Evolutionary conservation across 202 grass and related monocot species (phyloP), one percentile per base, ranked within the genome.

Genomic region (Cymbopogon flexuosus): DNA sequence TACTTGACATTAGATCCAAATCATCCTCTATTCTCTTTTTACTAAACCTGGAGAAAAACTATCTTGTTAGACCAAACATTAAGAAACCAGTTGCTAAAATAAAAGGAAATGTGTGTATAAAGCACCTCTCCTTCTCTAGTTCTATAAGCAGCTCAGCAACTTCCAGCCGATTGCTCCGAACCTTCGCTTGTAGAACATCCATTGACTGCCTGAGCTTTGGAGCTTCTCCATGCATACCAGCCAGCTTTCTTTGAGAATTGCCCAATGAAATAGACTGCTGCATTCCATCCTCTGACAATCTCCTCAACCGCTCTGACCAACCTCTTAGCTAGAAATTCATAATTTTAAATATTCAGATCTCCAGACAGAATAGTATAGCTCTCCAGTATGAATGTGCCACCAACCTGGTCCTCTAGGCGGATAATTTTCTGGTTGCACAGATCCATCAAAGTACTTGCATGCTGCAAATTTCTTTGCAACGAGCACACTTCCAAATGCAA

Each of bases 21-120:
- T 84, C 86, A 70, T 97, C 93, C 67, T 91, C 93, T 42, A 88
- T 74, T 82, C 90, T 91, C 73, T 97, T 97, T 84, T 89, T 97
- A 82, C 72, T 81, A 87, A 86, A 97, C 84, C 93, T 97, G 88
- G 73, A 72, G 11, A 23, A 58, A 23, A 60, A 71, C 33, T 19
- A 64, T 54, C 10, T 56, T 71, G 12, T 87, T 63, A 87, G 78
- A 52, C 11, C 10, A 76, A 63, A 70, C 33, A 76, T 54, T 41
- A 30, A 18, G 47, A n/a, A 34, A 62, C 29, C 52, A 75, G 33
- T 34, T 24, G 21, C 39, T 73, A 10, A 23, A 9, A 9, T 40
- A 7, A 76, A 62, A 70, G 3, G 27, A 34, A 14, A 82, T 70
- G 5, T 18, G 40, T 54, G 34, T 77, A 61, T 76, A 76, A 33